These are phyloP conservation scores for Magnusiomyces sp. DNA, from an alignment of 1,139 yeast genomes.

Conservation along the genomic window DNA sequence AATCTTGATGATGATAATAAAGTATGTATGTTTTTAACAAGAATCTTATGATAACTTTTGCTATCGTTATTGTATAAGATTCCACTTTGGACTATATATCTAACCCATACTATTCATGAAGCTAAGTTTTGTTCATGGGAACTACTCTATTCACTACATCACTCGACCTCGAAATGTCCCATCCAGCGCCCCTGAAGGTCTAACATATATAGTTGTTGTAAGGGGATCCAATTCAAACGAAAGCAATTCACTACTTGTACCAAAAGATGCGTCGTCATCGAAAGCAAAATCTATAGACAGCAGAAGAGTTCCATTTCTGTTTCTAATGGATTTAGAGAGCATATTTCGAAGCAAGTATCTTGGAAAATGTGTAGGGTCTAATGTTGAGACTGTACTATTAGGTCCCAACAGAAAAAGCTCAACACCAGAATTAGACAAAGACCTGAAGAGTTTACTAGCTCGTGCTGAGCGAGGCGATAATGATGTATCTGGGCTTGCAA, in stretches of 20 bases:
- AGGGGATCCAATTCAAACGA: conserved; percentile 1
- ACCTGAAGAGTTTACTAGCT: conserved; percentile 18
- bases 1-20: conserved; percentile 24
- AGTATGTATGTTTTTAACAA: conserved; percentile 12
- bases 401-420: conserved; percentile 7
- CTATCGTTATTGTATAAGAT: neutral
- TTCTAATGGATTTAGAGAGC: conserved; percentile 27
- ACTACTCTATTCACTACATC: conserved; percentile 30
- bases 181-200: conserved; percentile 24
- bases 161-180: conserved; percentile 21
- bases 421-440: conserved; percentile 13
- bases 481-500: conserved; percentile 26
- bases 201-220: conserved; percentile 28
- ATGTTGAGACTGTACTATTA: conserved; percentile 11
- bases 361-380: conserved; percentile 13
- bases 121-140: conserved; percentile 29
- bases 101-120: conserved; percentile 12
- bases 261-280: neutral
- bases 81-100: neutral
- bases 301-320: conserved; percentile 30
- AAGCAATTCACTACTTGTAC: neutral
- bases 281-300: conserved; percentile 17
- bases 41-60: neutral
- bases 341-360: conserved; percentile 19
- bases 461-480: conserved; percentile 24